A percentile compares a stretch with the other conserved stretches of the same genome.
Evolutionary conservation across 768 basidiomycete genomes (phyloP).

Genomic region (Butyriboletus loyo): DNA sequence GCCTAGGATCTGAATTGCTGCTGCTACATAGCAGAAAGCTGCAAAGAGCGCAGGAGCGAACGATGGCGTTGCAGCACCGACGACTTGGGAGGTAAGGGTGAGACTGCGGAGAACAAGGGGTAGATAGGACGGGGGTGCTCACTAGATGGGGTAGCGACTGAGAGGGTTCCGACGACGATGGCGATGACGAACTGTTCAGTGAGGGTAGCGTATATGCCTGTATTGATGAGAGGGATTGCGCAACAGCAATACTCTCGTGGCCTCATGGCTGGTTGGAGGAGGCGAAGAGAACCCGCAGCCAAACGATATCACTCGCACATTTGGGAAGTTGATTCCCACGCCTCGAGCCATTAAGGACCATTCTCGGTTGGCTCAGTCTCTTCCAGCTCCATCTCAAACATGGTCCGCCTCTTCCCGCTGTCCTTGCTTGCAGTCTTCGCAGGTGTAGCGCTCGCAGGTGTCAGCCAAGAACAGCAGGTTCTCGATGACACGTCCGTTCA

Average conservation of each 20-base stretch:
- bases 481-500: slow-evolving; percentile 30
- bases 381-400: slow-evolving; percentile 12
- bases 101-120: slow-evolving; percentile 1
- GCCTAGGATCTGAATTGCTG: slow-evolving; percentile 75
- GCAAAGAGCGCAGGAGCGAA: slow-evolving; percentile 75
- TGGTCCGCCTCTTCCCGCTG: slow-evolving; percentile 29
- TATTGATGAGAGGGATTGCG: slow-evolving; percentile 87
- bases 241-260: slow-evolving; percentile 89
- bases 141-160: slow-evolving; percentile 80
- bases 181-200: slow-evolving; percentile 71
- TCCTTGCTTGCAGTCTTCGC: slow-evolving; percentile 30
- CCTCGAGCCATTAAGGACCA: slow-evolving; percentile 11
- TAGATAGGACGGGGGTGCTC: slow-evolving; percentile 28
- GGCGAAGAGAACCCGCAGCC: slow-evolving; percentile 1
- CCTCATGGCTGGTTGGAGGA: slow-evolving; percentile 46
- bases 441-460: slow-evolving; percentile 22
- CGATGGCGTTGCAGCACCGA: slow-evolving; percentile 80
- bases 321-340: slow-evolving; percentile 23
- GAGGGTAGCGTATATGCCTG: slow-evolving; percentile 82
- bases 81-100: slow-evolving; percentile 49
- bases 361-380: slow-evolving; percentile 20
- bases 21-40: slow-evolving; percentile 71
- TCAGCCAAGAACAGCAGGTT: slow-evolving; percentile 30
- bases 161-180: slow-evolving; percentile 65
- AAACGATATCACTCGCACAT: not conserved